Evolutionary conservation across 805 yeast genomes (phyloP).

Genomic region (Kodamaea laetipori): DNA sequence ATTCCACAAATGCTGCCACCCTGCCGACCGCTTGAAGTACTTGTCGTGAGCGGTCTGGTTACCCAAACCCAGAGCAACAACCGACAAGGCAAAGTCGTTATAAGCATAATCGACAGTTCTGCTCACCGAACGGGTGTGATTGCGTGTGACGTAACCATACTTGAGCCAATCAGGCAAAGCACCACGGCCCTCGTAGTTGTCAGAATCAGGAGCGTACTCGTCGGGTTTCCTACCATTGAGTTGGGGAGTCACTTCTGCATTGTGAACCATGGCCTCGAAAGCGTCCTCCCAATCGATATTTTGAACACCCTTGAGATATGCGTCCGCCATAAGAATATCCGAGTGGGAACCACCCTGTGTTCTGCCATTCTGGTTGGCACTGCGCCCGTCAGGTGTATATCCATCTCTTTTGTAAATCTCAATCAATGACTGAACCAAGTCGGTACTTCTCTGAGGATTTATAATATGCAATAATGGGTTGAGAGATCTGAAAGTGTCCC

Average conservation of each 20-base stretch:
- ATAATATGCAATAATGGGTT: conserved; percentile 34
- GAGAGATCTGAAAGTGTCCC: conserved; percentile 41
- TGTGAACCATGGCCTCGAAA: conserved; percentile 33
- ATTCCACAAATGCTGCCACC: conserved; percentile 42
- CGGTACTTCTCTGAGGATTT: conserved; percentile 28
- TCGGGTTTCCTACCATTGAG: conserved; percentile 2
- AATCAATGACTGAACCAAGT: conserved; percentile 29
- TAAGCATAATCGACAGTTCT: conserved; percentile 41
- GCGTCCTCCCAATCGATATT: conserved; percentile 33
- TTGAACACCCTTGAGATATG: conserved; percentile 29
- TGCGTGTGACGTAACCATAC: conserved; percentile 33
- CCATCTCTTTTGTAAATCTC: conserved; percentile 35
- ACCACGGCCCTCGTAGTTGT: conserved; percentile 36
- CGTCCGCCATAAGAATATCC: conserved; percentile 40
- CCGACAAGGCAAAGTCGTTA: conserved; percentile 36
- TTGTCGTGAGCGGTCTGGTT: conserved; percentile 22
- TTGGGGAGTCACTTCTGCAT: conserved; percentile 35
- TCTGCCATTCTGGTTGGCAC: conserved; percentile 38
- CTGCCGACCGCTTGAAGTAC: conserved; percentile 33
- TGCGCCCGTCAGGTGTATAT: conserved; percentile 39
- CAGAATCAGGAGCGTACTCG: conserved; percentile 33
- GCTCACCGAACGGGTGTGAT: conserved; percentile 33
- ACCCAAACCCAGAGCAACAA: conserved; percentile 34
- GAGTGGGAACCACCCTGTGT: conserved; percentile 42
- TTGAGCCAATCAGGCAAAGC: conserved; percentile 36